phyloP scores from a whole-genome alignment of 2,329 filamentous ascomycete genomes.

The Zasmidium cellare region DNA sequence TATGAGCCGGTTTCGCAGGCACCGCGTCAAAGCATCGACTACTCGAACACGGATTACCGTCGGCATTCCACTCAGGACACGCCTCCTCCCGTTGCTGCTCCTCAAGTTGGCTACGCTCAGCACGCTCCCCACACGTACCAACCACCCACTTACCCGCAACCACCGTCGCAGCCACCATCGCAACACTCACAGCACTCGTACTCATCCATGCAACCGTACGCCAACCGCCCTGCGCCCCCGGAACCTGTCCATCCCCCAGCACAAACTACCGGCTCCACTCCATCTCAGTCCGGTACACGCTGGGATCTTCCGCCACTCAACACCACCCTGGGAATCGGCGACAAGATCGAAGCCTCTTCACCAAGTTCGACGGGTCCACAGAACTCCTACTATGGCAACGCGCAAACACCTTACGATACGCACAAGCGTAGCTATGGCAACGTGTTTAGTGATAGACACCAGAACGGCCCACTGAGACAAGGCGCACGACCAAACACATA shows the following conservation, averaged over 20 bases:
- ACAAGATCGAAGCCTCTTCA: constrained; percentile 43
- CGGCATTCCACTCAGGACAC: constrained; percentile 42
- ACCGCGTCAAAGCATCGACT: constrained; percentile 43
- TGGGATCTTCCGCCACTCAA: constrained; percentile 44
- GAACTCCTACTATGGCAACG: constrained; percentile 28
- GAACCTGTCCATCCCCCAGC: constrained; percentile 28
- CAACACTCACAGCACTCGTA: constrained; percentile 21
- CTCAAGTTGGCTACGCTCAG: constrained; percentile 33
- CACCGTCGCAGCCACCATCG: constrained; percentile 13
- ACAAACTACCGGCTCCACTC: constrained; percentile 25
- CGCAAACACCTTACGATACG: constrained; percentile 26
- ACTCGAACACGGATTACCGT: constrained; percentile 41
- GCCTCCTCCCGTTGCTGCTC: constrained; percentile 32
- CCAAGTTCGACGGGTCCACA: constrained; percentile 41
- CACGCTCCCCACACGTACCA: constrained; percentile 33
- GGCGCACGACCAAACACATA: constrained; percentile 43
- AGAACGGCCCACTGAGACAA: constrained; percentile 44
- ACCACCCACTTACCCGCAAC: constrained; percentile 18
- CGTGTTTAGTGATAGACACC: constrained; percentile 43
- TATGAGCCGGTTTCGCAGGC: constrained; percentile 27
- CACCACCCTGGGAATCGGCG: constrained; percentile 36
- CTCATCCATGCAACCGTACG: constrained; percentile 22
- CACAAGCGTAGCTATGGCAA: constrained; percentile 49
- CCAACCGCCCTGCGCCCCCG: constrained; percentile 22
- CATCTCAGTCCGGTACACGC: constrained; percentile 15